These are phyloP conservation scores for Ascobolus immersus DNA, from an alignment of 495 filamentous ascomycete genomes.

Conservation along the genomic window DNA sequence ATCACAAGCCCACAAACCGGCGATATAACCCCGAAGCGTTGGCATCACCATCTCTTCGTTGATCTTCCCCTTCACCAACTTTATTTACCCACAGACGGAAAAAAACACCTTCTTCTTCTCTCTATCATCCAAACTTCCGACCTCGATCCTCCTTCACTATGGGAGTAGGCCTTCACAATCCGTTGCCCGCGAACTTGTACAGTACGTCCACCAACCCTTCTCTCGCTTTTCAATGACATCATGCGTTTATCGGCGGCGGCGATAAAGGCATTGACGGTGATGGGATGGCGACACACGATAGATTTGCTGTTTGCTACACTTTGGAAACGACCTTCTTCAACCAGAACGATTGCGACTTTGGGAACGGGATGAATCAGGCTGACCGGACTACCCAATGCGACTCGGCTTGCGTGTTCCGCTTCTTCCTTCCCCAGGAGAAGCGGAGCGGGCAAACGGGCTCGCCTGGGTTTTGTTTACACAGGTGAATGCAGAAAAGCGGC, in stretches of 20 bases:
- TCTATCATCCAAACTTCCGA: background rate
- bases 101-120: too few relatives aligned
- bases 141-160: constrained; percentile 9
- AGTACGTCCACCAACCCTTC: constrained; percentile 23
- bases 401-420: background rate
- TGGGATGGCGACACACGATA: background rate
- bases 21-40: too few relatives aligned
- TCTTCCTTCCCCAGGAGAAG: background rate
- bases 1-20: too few relatives aligned
- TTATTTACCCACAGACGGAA: too few relatives aligned
- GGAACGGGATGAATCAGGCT: too few relatives aligned
- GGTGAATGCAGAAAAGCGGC: constrained; percentile 76
- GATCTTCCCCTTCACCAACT: too few relatives aligned
- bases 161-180: constrained; percentile 37
- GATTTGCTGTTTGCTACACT: constrained; percentile 8
- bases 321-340: background rate
- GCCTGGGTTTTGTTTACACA: constrained; percentile 17
- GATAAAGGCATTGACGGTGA: background rate
- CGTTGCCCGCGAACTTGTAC: constrained; percentile 36
- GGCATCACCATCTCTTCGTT: too few relatives aligned
- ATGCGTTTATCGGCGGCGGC: background rate
- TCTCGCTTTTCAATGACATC: constrained; percentile 13
- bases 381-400: too few relatives aligned
- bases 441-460: constrained; percentile 13
- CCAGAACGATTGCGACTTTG: background rate